Evolutionary conservation across 202 grass and related monocot genomes (phyloP).

Genomic region (Musa balbisiana): DNA sequence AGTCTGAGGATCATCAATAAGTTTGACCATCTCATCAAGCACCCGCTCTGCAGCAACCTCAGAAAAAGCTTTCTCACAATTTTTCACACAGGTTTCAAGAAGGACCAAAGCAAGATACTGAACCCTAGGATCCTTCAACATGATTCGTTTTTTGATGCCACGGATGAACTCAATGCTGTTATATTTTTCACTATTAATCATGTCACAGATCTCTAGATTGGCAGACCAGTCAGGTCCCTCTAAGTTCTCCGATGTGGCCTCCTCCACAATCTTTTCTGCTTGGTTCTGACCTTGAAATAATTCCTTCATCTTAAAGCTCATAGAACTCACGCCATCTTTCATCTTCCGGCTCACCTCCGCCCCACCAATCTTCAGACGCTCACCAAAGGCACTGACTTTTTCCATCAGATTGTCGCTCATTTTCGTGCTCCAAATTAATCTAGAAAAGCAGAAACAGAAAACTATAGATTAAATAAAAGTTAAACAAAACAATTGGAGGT

Average conservation of each 20-base stretch:
- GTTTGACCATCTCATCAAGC: conserved; percentile 78
- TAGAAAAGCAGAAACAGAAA: background rate
- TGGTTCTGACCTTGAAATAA: conserved; percentile 70
- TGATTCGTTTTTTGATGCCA: conserved; percentile 65
- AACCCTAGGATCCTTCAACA: conserved; percentile 54
- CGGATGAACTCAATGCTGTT: conserved; percentile 60
- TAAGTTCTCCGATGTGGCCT: conserved; percentile 54
- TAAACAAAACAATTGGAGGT: background rate
- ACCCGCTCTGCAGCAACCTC: conserved; percentile 71
- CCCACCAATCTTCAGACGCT: conserved; percentile 61
- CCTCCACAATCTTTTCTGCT: conserved; percentile 76
- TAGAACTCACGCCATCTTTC: conserved; percentile 49
- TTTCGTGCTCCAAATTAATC: background rate
- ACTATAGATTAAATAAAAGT: background rate
- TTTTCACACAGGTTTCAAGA: conserved; percentile 66
- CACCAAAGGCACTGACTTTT: conserved; percentile 60
- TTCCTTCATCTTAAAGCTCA: conserved; percentile 81
- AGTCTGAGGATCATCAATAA: conserved; percentile 73
- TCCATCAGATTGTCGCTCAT: conserved; percentile 85
- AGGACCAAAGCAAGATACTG: conserved; percentile 67
- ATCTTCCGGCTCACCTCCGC: conserved; percentile 70
- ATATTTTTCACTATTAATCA: conserved; percentile 52
- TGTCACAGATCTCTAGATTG: conserved; percentile 84
- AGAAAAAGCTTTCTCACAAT: conserved; percentile 74
- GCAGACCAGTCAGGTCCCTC: conserved; percentile 50